Percentiles rank a stretch among this genome's conserved stretches.
Evolutionary conservation across 2,329 filamentous ascomycete genomes (phyloP).

Genomic region (Colletotrichum viniferum): DNA sequence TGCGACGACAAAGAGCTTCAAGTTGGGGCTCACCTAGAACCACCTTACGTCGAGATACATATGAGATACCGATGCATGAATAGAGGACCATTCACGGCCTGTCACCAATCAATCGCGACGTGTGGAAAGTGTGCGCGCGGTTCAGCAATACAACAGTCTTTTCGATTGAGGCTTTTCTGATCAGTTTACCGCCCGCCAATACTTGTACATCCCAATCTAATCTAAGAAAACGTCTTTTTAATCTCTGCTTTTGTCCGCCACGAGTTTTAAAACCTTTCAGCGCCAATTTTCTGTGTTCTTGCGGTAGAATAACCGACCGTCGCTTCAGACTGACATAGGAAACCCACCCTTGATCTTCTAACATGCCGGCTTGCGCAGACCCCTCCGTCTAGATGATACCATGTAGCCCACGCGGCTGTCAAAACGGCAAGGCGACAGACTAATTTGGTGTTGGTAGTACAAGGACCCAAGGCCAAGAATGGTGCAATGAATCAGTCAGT

Average conservation of each 20-base stretch:
- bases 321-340: background rate
- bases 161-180: background rate
- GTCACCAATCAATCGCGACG: background rate
- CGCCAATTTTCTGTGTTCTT: background rate
- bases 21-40: background rate
- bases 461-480: background rate
- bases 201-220: background rate
- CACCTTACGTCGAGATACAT: background rate
- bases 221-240: background rate
- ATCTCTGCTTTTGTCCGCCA: background rate
- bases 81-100: background rate
- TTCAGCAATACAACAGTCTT: background rate
- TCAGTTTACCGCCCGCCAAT: background rate
- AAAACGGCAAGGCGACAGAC: background rate
- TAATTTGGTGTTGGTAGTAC: background rate
- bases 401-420: background rate
- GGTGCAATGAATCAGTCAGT: background rate
- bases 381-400: background rate
- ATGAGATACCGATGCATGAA: slow-evolving; percentile 5
- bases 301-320: background rate
- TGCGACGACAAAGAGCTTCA: background rate
- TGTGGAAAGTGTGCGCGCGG: background rate
- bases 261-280: background rate
- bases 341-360: background rate
- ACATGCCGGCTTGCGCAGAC: background rate